Conservation (phyloP, 345 rosid species). For the Melastoma malabathricum region DNA sequence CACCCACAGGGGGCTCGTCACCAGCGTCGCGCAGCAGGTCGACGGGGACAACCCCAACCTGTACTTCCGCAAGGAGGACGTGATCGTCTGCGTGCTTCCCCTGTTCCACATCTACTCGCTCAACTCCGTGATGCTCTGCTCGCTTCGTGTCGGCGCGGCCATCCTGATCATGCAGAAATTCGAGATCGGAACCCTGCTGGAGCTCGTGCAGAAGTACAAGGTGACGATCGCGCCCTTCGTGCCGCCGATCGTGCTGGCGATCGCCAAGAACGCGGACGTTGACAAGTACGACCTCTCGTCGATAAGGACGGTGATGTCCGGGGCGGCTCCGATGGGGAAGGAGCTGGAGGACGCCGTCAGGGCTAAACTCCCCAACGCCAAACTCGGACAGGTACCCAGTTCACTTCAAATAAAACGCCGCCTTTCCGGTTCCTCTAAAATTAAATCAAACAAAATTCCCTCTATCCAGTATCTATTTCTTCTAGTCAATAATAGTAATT, state of each 20-base stretch:
- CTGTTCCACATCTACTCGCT: conserved; percentile 74
- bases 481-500: no score
- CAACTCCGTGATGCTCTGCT: conserved; percentile 60
- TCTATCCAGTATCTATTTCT: no score
- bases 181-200: conserved; percentile 41
- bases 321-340: conserved; percentile 87
- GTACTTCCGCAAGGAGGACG: conserved; percentile 54
- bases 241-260: conserved; percentile 65
- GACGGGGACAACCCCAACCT: conserved; percentile 93
- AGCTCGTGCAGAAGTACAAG: conserved; percentile 45
- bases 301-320: conserved; percentile 52
- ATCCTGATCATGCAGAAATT: conserved; percentile 76
- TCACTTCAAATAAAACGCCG: neutral
- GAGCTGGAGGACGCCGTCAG: conserved; percentile 73
- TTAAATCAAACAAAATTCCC: neutral
- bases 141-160: conserved; percentile 69
- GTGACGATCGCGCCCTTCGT: conserved; percentile 69
- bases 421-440: no score
- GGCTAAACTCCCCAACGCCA: conserved; percentile 62
- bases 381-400: conserved; percentile 89
- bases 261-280: conserved; percentile 44
- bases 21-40: conserved; percentile 82
- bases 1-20: conserved; percentile 61
- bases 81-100: conserved; percentile 59
- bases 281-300: conserved; percentile 62